Base-by-base conservation (phyloP, 2,329 filamentous ascomycete species). In the Mycogone perniciosa region DNA sequence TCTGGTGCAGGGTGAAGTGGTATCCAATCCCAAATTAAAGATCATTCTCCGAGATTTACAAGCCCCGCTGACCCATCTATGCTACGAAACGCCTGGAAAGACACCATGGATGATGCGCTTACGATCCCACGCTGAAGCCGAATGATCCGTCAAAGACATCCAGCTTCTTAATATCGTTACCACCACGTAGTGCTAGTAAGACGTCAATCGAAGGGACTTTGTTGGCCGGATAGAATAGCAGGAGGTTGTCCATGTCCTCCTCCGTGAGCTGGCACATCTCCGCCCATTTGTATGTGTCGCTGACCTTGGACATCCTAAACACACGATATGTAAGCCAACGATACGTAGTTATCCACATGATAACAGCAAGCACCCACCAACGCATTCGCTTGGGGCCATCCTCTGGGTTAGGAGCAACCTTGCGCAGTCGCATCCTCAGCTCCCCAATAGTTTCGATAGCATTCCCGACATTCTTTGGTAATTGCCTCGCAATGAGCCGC, bases 311-410 rank as follows among this genome's bases (percentile, higher is more conserved):
- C 88, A 97, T 97, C 90, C 87, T 89, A 56, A 5, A 20, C 26
- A 10, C 20, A 11, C 4, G 11, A 5, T 29, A 30, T 33, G 26
- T 38, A 47, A 43, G 31, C 10, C 6, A 37, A 34, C 27, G 10
- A 46, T 7, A 10, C 9, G 8, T 6, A 7, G 38, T 4, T 13
- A 20, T 40, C 13, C 8, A 26, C 11, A 33, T 10, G 9, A 31
- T 31, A 37, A 55, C 33, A 58, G 40, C 30, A 30, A 74, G 51
- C 39, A 70, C 80, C 55, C 64, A 89, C 88, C 91, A 97, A 57
- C 84, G 79, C 92, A 97, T 97, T 53, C 92, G 76, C 74, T 90
- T 95, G 1, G 87, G 84, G 0, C 90, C 86, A 52, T 95, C 86
- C 47, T 86, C 83, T 2, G 75, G 68, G 7, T 75, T 74, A 0